These are phyloP conservation scores for Erigeron philadelphicus DNA, from an alignment of 140 eudicot genomes.

Conservation along the genomic window DNA sequence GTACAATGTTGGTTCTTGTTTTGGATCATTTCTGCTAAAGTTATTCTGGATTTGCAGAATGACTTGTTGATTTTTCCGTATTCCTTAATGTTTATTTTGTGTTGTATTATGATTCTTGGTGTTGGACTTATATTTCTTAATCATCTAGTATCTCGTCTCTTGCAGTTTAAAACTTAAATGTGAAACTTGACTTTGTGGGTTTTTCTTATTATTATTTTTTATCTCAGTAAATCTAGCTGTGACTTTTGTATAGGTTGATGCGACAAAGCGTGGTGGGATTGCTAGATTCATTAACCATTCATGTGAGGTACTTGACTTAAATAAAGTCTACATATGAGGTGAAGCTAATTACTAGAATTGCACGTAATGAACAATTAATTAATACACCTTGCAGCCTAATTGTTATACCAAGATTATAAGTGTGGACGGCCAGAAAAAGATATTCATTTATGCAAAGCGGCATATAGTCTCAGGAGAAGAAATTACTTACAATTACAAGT, in stretches of 20 bases:
- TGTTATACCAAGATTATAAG: conserved; percentile 88
- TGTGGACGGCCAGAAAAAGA: conserved; percentile 92
- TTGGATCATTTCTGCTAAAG: neutral
- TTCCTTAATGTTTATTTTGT: neutral
- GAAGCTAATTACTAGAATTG: conserved; percentile 13
- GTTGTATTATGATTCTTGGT: neutral
- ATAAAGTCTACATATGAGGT: neutral
- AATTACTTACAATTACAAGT: conserved; percentile 88
- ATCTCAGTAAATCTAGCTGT: neutral
- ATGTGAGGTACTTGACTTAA: conserved; percentile 66
- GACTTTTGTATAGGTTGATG: conserved; percentile 69
- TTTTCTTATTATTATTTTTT: neutral
- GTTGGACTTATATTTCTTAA: neutral
- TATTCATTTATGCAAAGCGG: conserved; percentile 86
- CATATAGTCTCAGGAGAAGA: conserved; percentile 85
- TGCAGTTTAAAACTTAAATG: neutral
- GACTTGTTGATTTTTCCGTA: neutral
- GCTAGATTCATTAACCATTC: conserved; percentile 97
- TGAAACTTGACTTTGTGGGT: neutral
- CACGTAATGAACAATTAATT: neutral
- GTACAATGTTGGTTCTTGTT: neutral
- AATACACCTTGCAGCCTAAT: conserved; percentile 66
- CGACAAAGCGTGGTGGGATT: conserved; percentile 94
- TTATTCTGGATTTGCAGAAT: neutral
- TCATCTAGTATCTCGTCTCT: neutral